A percentile compares a stretch with the other conserved stretches of the same genome.
Evolutionary conservation across 1,284 basidiomycete genomes (phyloP).

Genomic region (Moniliophthora roreri): DNA sequence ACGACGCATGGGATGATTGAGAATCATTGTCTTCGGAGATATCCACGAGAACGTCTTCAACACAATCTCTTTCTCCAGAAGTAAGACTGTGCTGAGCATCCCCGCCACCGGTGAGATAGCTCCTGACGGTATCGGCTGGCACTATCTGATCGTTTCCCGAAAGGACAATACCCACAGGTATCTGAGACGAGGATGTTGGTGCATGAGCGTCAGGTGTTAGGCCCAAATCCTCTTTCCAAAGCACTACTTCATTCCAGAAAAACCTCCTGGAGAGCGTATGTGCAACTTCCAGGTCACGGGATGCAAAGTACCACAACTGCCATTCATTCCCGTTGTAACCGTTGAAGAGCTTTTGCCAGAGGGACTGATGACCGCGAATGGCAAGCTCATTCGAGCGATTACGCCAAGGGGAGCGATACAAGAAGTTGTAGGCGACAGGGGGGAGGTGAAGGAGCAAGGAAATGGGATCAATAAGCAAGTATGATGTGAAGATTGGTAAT

Average conservation of each 20-base stretch:
- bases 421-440: conserved; percentile 61
- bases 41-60: conserved; percentile 6
- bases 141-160: conserved; percentile 61
- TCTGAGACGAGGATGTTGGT: conserved; percentile 11
- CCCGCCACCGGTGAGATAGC: conserved; percentile 50
- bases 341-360: neutral
- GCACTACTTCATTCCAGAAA: conserved; percentile 61
- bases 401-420: conserved; percentile 51
- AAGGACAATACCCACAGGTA: conserved; percentile 42
- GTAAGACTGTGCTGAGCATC: conserved; percentile 16
- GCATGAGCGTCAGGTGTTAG: conserved; percentile 14
- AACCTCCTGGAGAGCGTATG: conserved; percentile 57
- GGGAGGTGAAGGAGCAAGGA: conserved; percentile 63
- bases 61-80: conserved; percentile 32
- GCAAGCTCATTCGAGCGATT: conserved; percentile 1
- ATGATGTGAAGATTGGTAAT: conserved; percentile 31
- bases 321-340: conserved; percentile 51
- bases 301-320: conserved; percentile 69
- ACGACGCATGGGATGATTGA: too few species aligned
- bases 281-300: conserved; percentile 60
- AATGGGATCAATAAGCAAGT: conserved; percentile 61
- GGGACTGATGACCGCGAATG: neutral
- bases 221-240: conserved; percentile 59
- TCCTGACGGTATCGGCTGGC: conserved; percentile 45
- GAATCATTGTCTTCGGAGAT: too few species aligned